Conservation (phyloP, 129 eudicot genomes). For the Apium graveolens region DNA sequence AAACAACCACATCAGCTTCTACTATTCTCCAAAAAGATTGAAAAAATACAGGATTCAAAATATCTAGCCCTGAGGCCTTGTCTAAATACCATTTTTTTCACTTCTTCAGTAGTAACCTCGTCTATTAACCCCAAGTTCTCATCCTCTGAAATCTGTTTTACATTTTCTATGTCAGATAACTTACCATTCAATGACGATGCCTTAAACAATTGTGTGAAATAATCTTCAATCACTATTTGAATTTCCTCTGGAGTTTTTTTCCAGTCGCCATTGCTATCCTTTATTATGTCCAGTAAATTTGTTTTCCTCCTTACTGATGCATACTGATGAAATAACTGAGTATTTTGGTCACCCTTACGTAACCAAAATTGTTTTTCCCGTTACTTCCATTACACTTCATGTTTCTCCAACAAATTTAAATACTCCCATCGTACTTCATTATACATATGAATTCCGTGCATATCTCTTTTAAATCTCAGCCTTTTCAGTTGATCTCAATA, state of each 20-base stretch:
- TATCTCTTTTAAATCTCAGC: no score
- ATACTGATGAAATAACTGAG: no score
- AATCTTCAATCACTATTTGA: background rate
- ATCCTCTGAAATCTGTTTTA: no score
- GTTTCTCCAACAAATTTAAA: no score
- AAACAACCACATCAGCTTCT: background rate
- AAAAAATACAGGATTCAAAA: background rate
- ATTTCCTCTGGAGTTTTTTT: background rate
- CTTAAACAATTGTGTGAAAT: background rate
- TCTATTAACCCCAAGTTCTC: background rate
- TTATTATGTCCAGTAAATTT: background rate
- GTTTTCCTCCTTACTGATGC: background rate
- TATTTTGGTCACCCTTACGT: background rate
- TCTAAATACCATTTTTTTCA: background rate
- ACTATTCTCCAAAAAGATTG: background rate
- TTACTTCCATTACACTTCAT: background rate
- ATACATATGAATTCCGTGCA: no score
- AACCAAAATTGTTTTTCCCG: background rate
- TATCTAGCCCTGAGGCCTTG: background rate
- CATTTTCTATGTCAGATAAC: background rate
- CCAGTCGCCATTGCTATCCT: background rate
- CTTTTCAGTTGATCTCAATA: no score
- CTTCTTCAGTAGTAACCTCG: background rate
- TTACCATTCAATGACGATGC: background rate
- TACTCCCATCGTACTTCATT: no score